Conservation (phyloP, 1,284 basidiomycete species). For the Papiliotrema flavescens region DNA sequence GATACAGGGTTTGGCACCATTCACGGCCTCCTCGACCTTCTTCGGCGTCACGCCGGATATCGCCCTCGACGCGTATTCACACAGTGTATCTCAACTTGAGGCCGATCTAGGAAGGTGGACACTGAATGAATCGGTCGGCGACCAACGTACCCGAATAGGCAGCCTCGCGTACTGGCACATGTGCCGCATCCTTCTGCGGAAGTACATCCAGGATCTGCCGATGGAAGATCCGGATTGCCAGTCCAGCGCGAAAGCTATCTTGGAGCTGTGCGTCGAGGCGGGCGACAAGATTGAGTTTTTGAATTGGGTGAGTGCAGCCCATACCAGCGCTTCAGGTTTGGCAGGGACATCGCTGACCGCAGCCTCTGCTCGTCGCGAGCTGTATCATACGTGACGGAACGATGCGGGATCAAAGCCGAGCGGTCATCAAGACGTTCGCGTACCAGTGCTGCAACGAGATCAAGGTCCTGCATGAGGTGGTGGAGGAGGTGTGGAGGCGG, state of each 20-base stretch:
- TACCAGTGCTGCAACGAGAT: constrained; percentile 30
- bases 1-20: too few species aligned
- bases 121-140: too few species aligned
- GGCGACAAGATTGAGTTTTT: constrained; percentile 31
- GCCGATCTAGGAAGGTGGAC: too few species aligned
- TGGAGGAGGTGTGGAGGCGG: constrained; percentile 28
- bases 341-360: constrained; percentile 9
- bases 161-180: neutral
- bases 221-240: constrained; percentile 21
- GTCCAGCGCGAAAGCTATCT: constrained; percentile 16
- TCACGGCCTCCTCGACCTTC: too few species aligned
- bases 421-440: constrained; percentile 21
- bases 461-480: constrained; percentile 11
- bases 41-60: too few species aligned
- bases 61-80: neutral
- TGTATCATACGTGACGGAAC: constrained; percentile 15
- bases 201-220: neutral
- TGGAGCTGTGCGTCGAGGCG: constrained; percentile 22
- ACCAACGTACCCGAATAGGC: neutral
- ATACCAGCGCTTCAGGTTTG: neutral
- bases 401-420: constrained; percentile 14
- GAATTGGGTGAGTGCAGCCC: constrained; percentile 21
- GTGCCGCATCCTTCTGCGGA: neutral
- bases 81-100: too few species aligned
- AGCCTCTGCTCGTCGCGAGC: constrained; percentile 8